A percentile compares a stretch with the other conserved stretches of the same genome.
Evolutionary conservation across 805 yeast species (phyloP).

Genomic region (Hanseniaspora guilliermondii): DNA sequence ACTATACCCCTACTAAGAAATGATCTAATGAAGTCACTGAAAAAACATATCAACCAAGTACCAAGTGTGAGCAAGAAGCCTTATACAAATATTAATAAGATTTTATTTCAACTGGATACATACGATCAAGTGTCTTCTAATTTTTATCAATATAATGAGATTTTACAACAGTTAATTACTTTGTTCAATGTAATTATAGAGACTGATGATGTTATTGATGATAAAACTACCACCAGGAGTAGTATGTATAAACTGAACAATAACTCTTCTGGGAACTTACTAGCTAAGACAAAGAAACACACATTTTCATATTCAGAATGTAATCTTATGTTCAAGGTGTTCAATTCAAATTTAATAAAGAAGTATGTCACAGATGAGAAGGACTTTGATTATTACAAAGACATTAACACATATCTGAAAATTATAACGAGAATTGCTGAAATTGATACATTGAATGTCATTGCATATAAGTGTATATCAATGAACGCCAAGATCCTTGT

Average conservation of each 20-base stretch:
- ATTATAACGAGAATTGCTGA: neutral
- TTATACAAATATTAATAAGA: neutral
- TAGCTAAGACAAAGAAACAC: neutral
- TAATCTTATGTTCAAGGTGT: neutral
- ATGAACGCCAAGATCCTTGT: neutral
- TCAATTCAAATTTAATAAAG: neutral
- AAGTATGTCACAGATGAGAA: neutral
- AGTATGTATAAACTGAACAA: neutral
- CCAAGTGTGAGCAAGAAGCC: neutral
- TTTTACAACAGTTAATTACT: neutral
- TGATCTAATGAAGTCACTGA: neutral
- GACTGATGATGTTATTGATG: neutral
- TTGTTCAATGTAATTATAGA: neutral
- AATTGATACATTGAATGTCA: neutral
- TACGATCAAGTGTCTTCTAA: neutral
- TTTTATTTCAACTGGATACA: neutral
- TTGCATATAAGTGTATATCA: neutral
- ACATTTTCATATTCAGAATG: neutral
- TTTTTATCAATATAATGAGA: neutral
- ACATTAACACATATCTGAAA: neutral
- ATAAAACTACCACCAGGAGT: neutral
- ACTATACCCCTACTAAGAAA: neutral
- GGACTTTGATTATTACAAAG: neutral
- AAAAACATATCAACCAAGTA: neutral
- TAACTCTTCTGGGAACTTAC: neutral